These are phyloP conservation scores for Chlamydomonas sp. DNA, from an alignment of 139 green algal species.

Conservation along the genomic window DNA sequence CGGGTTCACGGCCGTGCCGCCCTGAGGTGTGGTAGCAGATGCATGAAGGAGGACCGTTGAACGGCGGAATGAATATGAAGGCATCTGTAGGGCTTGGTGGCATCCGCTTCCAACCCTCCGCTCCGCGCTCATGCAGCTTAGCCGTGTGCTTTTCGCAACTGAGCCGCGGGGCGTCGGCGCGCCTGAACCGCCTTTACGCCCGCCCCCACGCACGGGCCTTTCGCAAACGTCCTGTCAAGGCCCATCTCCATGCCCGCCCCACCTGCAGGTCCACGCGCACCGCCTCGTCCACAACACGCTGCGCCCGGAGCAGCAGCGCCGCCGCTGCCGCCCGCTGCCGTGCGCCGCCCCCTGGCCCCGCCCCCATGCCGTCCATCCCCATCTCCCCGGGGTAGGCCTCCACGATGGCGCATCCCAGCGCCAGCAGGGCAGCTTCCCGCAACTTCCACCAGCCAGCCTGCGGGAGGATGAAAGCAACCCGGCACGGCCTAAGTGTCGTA, in stretches of 20 bases:
- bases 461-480: slow-evolving; percentile 39
- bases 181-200: too few relatives aligned
- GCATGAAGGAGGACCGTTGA: background rate
- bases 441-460: slow-evolving; percentile 77
- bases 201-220: background rate
- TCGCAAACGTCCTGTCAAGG: background rate
- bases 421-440: slow-evolving; percentile 82
- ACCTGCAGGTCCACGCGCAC: slow-evolving; percentile 69
- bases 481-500: too few relatives aligned
- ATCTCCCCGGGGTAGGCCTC: slow-evolving; percentile 7
- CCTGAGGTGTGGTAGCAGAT: background rate
- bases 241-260: slow-evolving; percentile 8
- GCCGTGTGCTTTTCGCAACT: too few relatives aligned
- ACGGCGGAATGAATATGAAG: background rate
- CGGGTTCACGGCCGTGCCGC: slow-evolving; percentile 1
- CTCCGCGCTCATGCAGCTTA: too few relatives aligned
- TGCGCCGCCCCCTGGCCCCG: background rate
- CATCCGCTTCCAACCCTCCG: background rate
- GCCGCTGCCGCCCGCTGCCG: background rate
- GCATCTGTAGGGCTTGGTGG: too few relatives aligned
- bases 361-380: background rate
- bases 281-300: slow-evolving; percentile 63
- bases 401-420: slow-evolving; percentile 56
- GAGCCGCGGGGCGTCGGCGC: too few relatives aligned
- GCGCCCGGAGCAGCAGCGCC: slow-evolving; percentile 6